phyloP scores from a whole-genome alignment of 345 rosid species.

The Cardamine occulta region DNA sequence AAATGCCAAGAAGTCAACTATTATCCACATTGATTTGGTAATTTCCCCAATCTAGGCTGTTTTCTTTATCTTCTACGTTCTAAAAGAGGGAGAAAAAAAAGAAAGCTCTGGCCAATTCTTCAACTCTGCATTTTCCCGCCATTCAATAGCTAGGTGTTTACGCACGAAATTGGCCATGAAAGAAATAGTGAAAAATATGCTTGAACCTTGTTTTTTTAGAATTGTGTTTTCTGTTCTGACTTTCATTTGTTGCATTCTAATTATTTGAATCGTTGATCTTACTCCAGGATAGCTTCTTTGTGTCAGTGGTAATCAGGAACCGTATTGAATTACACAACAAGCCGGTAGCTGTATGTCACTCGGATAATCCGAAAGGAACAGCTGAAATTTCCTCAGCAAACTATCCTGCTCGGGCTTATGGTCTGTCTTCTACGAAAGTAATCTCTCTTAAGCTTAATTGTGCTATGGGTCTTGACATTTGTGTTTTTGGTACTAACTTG shows the following conservation, averaged over 20 bases:
- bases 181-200: conserved; percentile 14
- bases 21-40: conserved; percentile 95
- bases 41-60: conserved; percentile 27
- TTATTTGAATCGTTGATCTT: conserved; percentile 37
- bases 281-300: conserved; percentile 93
- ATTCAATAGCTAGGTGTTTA: neutral
- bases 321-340: conserved; percentile 69
- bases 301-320: conserved; percentile 81
- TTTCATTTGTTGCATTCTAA: conserved; percentile 17
- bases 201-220: conserved; percentile 16
- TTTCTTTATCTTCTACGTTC: neutral
- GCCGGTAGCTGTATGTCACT: conserved; percentile 94
- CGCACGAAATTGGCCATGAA: neutral
- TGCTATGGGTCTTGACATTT: neutral
- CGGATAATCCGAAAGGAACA: conserved; percentile 90
- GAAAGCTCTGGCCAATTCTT: conserved; percentile 14
- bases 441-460: conserved; percentile 33
- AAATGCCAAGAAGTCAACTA: conserved; percentile 45
- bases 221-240: conserved; percentile 3
- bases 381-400: conserved; percentile 98
- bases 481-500: conserved; percentile 24
- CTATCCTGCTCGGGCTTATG: conserved; percentile 89
- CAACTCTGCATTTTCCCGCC: neutral
- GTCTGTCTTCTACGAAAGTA: conserved; percentile 52
- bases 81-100: neutral